Evolutionary conservation across 306 rosid species (phyloP), one percentile per base, ranked within the genome.

Genomic region (Abrus precatorius): DNA sequence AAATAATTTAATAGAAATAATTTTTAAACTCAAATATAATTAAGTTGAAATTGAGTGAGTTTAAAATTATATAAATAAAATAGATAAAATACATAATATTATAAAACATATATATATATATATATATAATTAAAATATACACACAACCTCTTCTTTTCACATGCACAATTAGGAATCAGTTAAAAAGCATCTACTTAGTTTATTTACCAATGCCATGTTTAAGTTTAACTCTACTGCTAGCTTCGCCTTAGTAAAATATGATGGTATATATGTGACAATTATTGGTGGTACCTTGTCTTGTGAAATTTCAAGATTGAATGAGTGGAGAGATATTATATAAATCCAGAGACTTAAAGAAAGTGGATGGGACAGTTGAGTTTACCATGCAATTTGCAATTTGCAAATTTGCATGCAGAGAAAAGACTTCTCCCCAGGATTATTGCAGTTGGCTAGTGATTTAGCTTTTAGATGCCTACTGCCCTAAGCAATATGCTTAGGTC

Each of bases 351-450:
- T 20, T 6, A 41, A 13, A 48, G 10, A 52, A 40, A 38, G 52
- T 1, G 4, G 75, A 67, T 78, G 82, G 67, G 82, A 77, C 57
- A 20, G 2, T 28, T 67, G 75, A 54, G 82, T 67, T 78, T 53
- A 66, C 38, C 69, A 78, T 44, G 80, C 70, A 20, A 60, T 20
- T 20, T 20, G 20, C 20, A 20, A 20, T 0, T 20, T 20, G 20
- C 20, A 20, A 36, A 61, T 60, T 30, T 55, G 82, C 82, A 77
- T 12, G 56, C 33, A 55, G 29, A 3, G 83, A 79, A 32, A 47
- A 69, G 83, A 79, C 77, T 6, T 79, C 41, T 47, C 30, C 65
- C 74, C 74, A 53, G 63, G 66, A 65, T 52, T 77, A 55, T 7
- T 69, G 60, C 69, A 8, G 29, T 6, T 33, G 5, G 10, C 74